Percentiles rank a stretch among this genome's conserved stretches.
Conservation (phyloP, 345 rosid genomes). For the Orychophragmus violaceus region DNA sequence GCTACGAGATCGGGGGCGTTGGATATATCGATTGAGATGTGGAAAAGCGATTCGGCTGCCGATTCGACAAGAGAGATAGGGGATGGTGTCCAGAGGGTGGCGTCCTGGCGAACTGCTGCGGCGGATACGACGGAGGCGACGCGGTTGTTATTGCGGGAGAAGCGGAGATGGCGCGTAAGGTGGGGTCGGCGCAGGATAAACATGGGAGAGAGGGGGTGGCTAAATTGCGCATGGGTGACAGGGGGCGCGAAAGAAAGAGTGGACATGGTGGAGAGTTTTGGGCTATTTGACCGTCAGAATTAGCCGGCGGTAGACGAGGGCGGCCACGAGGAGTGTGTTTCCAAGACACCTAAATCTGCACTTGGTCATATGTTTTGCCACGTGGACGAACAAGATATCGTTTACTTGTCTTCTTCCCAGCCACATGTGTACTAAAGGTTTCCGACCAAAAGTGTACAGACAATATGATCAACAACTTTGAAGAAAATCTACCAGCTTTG, state of each 20-base stretch:
- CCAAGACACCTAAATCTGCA: background rate
- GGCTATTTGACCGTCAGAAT: constrained; percentile 16
- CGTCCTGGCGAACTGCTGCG: constrained; percentile 70
- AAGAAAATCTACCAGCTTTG: no score
- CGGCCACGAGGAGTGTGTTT: constrained; percentile 3
- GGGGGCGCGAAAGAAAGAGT: constrained; percentile 25
- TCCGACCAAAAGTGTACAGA: no score
- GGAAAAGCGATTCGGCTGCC: constrained; percentile 83
- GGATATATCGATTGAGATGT: constrained; percentile 69
- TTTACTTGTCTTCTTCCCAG: constrained; percentile 7
- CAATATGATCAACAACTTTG: background rate
- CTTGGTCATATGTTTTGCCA: constrained; percentile 7
- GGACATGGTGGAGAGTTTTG: constrained; percentile 35
- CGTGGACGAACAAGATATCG: constrained; percentile 31
- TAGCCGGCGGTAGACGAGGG: constrained; percentile 38
- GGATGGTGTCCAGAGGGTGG: constrained; percentile 64
- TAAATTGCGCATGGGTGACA: constrained; percentile 41
- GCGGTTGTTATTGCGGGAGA: constrained; percentile 37
- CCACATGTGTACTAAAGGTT: background rate
- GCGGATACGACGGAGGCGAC: constrained; percentile 41
- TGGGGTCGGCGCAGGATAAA: constrained; percentile 59
- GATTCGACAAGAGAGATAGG: constrained; percentile 53
- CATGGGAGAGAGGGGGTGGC: constrained; percentile 49
- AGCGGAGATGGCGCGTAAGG: constrained; percentile 22
- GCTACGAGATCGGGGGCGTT: constrained; percentile 63